These are phyloP conservation scores for Rhodamnia argentea DNA, from an alignment of 345 rosid species.

Conservation along the genomic window DNA sequence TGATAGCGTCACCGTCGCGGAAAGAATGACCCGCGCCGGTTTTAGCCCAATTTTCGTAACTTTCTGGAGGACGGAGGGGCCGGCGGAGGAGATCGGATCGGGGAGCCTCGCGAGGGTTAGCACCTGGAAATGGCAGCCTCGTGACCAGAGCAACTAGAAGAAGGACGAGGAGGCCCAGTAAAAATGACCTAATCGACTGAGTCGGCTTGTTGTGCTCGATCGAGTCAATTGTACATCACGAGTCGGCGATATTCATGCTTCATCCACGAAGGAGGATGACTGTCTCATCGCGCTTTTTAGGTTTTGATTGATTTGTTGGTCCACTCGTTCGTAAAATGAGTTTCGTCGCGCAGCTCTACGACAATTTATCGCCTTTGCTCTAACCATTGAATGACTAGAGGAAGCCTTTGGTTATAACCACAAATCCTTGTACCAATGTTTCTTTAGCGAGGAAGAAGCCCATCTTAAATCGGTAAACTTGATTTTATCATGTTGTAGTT, in stretches of 20 bases:
- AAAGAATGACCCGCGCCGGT: too few relatives aligned
- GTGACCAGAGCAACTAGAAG: background rate
- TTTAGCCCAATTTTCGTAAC: too few relatives aligned
- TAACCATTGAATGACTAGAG: background rate
- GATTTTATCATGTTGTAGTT: background rate
- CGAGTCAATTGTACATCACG: background rate
- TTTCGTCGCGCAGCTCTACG: background rate
- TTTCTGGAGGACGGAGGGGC: background rate
- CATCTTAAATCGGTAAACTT: background rate
- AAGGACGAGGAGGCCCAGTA: background rate
- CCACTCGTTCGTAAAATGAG: background rate
- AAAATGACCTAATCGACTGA: background rate
- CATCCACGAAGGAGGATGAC: background rate
- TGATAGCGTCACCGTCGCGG: background rate
- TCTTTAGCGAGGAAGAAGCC: background rate
- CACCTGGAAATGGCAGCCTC: background rate
- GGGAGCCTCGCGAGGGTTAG: background rate
- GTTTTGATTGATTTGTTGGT: background rate
- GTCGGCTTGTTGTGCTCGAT: background rate
- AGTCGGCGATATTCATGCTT: background rate
- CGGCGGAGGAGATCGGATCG: background rate
- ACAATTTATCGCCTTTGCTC: background rate
- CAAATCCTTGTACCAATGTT: background rate
- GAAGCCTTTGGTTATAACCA: background rate
- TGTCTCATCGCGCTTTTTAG: background rate